These are phyloP conservation scores for Colletotrichum zoysiae DNA, from an alignment of 2,329 filamentous ascomycete species.

Conservation along the genomic window DNA sequence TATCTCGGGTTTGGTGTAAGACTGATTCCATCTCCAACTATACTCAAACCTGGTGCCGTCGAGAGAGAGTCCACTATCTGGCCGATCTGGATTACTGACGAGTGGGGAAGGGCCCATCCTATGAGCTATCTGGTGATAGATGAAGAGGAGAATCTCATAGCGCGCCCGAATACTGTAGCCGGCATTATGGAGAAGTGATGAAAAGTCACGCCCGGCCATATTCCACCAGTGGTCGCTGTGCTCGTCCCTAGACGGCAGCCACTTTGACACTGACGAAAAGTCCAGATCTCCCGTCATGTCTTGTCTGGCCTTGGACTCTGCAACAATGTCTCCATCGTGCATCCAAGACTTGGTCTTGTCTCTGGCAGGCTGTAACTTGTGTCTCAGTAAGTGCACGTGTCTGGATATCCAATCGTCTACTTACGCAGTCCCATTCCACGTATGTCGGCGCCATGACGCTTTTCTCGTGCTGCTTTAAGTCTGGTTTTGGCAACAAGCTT, in stretches of 20 bases:
- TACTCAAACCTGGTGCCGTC: constrained; percentile 26
- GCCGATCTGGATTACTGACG: background rate
- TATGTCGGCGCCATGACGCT: background rate
- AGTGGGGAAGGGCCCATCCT: background rate
- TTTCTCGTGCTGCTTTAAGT: background rate
- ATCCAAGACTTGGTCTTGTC: constrained; percentile 4
- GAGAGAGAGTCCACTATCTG: constrained; percentile 21
- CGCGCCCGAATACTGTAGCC: constrained; percentile 13
- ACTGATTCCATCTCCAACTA: constrained; percentile 26
- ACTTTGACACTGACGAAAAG: constrained; percentile 15
- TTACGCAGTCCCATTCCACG: background rate
- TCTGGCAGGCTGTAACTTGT: background rate
- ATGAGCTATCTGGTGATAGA: constrained; percentile 13
- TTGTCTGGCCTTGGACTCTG: background rate
- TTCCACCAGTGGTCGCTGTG: constrained; percentile 31
- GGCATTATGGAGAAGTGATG: background rate
- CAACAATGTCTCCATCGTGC: background rate
- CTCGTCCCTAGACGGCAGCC: constrained; percentile 19
- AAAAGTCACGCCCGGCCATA: constrained; percentile 22
- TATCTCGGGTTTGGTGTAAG: constrained; percentile 12
- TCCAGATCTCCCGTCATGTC: background rate
- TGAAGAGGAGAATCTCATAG: constrained; percentile 6
- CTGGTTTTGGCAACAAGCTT: too few relatives aligned
- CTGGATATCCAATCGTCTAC: too few relatives aligned
- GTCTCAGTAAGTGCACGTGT: too few relatives aligned